Evolutionary conservation across 2,329 filamentous ascomycete genomes (phyloP), one percentile per base, ranked within the genome.

Genomic region (Clarireedia monteithiana): DNA sequence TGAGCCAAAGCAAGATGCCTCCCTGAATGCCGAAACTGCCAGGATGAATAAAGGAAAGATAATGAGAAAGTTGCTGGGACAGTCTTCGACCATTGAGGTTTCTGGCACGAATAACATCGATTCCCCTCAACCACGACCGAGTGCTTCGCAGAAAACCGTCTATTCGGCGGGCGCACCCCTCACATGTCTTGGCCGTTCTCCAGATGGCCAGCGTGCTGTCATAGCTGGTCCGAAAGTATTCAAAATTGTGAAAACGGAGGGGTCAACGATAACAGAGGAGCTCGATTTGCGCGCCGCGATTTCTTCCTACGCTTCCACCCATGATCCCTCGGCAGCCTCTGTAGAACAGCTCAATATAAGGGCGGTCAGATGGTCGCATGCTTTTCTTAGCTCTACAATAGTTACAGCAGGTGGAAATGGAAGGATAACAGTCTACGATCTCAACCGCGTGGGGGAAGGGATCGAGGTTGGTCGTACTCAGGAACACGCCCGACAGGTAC

Each of bases 321-420:
- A 76, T 26, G 70, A 72, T 47, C 74, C 75, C 52, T 62, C 59
- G 34, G 60, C 62, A 20, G 62, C 74, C 0, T 69, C 69, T 6
- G 66, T 74, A 48, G 82, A 86, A 58, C 82, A 85, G 67, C 73
- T 85, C 49, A 83, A 82, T 38, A 84, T 86, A 60, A 78, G 79
- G 62, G 80, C 84, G 59, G 81, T 83, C 50, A 82, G 81, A 66
- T 82, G 82, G 76, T 73, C 74, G 23, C 74, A 78, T 58, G 64
- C 67, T 30, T 74, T 72, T 15, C 55, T 67, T 56, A 74, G 77
- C 59, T 75, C 76, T 14, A 77, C 75, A 39, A 76, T 85, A 53
- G 82, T 84, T 61, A 85, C 83, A 0, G 83, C 83, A 2, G 84
- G 81, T 64, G 78, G 79, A 50, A 82, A 79, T 58, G 83, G 83